Evolutionary conservation across 2,329 filamentous ascomycete genomes (phyloP).

Genomic region (Mariannaea elegans): DNA sequence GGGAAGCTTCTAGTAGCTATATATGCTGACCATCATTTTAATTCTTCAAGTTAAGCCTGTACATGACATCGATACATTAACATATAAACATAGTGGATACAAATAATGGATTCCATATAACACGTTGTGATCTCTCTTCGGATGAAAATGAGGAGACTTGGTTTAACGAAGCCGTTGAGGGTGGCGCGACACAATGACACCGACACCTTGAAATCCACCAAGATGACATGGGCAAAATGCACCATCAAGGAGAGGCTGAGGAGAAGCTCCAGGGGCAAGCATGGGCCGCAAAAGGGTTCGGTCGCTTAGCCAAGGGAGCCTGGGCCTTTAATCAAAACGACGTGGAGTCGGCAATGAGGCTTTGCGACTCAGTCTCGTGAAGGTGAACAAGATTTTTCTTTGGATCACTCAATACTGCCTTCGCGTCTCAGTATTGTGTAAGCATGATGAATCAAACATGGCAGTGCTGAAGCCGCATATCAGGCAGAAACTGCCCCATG

Average conservation of each 20-base stretch:
- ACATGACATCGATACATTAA: neutral
- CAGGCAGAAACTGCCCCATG: conserved; percentile 10
- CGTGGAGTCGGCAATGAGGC: neutral
- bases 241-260: conserved; percentile 3
- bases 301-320: conserved; percentile 12
- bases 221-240: conserved; percentile 11
- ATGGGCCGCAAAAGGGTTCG: conserved; percentile 17
- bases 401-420: neutral
- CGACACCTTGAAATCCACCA: conserved; percentile 8
- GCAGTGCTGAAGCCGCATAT: neutral
- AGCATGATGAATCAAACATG: neutral
- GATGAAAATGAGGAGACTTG: neutral
- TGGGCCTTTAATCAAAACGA: conserved; percentile 21
- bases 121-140: neutral
- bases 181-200: conserved; percentile 20
- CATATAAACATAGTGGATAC: neutral
- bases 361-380: neutral
- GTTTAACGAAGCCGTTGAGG: conserved; percentile 9
- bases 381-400: too few relatives aligned
- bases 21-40: too few relatives aligned
- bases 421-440: neutral
- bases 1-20: too few relatives aligned
- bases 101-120: neutral
- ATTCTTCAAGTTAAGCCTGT: too few relatives aligned
- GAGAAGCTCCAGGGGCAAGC: conserved; percentile 5